These are phyloP conservation scores for Penicillium manginii DNA, from an alignment of 495 filamentous ascomycete genomes.

Conservation along the genomic window DNA sequence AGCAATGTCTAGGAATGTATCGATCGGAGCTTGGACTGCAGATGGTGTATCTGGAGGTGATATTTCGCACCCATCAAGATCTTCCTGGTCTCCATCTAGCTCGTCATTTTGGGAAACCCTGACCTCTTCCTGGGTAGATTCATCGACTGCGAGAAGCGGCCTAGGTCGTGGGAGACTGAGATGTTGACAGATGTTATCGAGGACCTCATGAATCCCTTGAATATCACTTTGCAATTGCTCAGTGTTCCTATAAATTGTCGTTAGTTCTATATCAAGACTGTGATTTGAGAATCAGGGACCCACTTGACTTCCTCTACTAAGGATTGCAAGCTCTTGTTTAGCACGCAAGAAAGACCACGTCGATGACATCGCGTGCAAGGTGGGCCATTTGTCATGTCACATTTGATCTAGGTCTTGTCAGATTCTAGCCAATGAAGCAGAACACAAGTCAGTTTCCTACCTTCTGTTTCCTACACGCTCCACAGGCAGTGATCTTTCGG, in stretches of 20 bases:
- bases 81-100: slow-evolving; percentile 23
- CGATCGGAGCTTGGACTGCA: slow-evolving; percentile 43
- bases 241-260: slow-evolving; percentile 17
- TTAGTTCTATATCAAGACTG: background rate
- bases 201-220: slow-evolving; percentile 12
- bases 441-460: slow-evolving; percentile 16
- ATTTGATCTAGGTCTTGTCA: slow-evolving; percentile 42
- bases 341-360: slow-evolving; percentile 42
- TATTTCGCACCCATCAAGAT: slow-evolving; percentile 32
- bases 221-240: slow-evolving; percentile 28
- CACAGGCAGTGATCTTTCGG: slow-evolving; percentile 51
- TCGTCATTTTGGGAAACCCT: slow-evolving; percentile 17
- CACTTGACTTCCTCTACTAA: slow-evolving; percentile 43
- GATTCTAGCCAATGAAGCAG: slow-evolving; percentile 11
- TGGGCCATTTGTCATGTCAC: slow-evolving; percentile 43
- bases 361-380: slow-evolving; percentile 46
- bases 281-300: background rate
- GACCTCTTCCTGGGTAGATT: slow-evolving; percentile 5
- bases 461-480: slow-evolving; percentile 50
- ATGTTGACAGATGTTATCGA: slow-evolving; percentile 20
- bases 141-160: slow-evolving; percentile 19
- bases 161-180: slow-evolving; percentile 21
- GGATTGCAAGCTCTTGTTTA: slow-evolving; percentile 51
- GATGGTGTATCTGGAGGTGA: slow-evolving; percentile 36
- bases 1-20: slow-evolving; percentile 36